phyloP scores from a whole-genome alignment of 2,329 filamentous ascomycete species.

The Bipolaris oryzae region DNA sequence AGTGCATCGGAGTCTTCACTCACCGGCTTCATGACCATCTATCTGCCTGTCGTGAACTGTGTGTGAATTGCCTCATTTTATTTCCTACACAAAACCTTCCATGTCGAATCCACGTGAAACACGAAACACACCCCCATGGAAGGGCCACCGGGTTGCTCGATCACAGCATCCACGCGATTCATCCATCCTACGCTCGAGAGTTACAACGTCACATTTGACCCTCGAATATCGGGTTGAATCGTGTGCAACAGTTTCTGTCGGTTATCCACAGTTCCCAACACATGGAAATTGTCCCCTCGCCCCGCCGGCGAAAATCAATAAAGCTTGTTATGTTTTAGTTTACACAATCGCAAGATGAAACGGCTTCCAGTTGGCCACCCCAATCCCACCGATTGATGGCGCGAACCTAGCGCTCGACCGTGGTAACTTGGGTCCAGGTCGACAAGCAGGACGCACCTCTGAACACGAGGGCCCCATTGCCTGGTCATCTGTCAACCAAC shows the following conservation, averaged over 20 bases:
- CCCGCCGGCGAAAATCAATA: constrained; percentile 32
- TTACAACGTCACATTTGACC: constrained; percentile 10
- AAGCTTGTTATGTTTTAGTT: constrained; percentile 36
- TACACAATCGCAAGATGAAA: constrained; percentile 26
- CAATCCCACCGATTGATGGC: constrained; percentile 12
- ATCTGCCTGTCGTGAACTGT: constrained; percentile 2
- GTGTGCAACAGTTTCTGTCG: constrained; percentile 13
- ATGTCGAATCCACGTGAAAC: constrained; percentile 10
- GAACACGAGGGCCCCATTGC: neutral
- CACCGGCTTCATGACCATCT: constrained; percentile 7
- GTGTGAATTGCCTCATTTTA: constrained; percentile 13
- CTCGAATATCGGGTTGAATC: constrained; percentile 13
- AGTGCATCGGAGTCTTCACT: constrained; percentile 17
- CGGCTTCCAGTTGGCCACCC: constrained; percentile 18
- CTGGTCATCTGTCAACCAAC: constrained; percentile 12
- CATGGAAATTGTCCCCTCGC: constrained; percentile 16
- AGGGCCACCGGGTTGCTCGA: neutral
- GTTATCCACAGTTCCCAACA: constrained; percentile 21
- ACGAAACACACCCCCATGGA: constrained; percentile 1
- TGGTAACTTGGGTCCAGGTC: constrained; percentile 5
- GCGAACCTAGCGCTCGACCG: constrained; percentile 12
- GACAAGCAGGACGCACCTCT: constrained; percentile 1
- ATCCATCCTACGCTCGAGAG: constrained; percentile 8
- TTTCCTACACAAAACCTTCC: constrained; percentile 6
- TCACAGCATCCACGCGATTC: constrained; percentile 2